phyloP scores from a whole-genome alignment of 768 basidiomycete species.

The Amanita phalloides region DNA sequence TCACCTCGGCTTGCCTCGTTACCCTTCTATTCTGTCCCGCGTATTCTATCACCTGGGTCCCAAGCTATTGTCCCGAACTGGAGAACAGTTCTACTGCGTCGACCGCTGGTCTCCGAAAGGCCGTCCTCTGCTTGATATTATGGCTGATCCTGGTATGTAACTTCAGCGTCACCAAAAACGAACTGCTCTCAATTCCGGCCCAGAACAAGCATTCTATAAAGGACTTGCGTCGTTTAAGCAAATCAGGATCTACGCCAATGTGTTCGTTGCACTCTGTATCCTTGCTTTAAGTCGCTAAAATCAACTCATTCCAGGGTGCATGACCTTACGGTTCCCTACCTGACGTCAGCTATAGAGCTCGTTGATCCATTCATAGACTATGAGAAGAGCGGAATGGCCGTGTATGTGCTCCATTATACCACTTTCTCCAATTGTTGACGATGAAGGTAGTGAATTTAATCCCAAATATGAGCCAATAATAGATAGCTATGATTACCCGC shows the following conservation, averaged over 20 bases:
- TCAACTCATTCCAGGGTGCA: conserved; percentile 34
- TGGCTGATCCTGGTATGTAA: conserved; percentile 65
- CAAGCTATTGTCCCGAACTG: conserved; percentile 64
- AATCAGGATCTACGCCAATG: conserved; percentile 74
- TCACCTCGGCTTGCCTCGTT: conserved; percentile 63
- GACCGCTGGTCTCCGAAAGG: conserved; percentile 68
- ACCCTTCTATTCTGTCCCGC: conserved; percentile 47
- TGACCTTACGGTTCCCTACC: conserved; percentile 75
- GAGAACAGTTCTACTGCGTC: conserved; percentile 63
- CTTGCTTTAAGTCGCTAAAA: background rate
- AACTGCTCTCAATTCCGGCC: background rate
- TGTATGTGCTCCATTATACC: conserved; percentile 31
- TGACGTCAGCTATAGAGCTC: conserved; percentile 63
- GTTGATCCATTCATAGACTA: conserved; percentile 56
- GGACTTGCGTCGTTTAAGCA: conserved; percentile 57
- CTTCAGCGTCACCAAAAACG: conserved; percentile 4
- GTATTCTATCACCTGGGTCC: conserved; percentile 50
- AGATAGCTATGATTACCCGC: conserved; percentile 36
- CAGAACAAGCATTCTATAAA: conserved; percentile 69
- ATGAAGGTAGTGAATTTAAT: conserved; percentile 36
- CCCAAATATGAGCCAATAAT: conserved; percentile 49
- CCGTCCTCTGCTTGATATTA: conserved; percentile 57
- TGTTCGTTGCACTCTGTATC: conserved; percentile 29
- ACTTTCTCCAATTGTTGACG: background rate
- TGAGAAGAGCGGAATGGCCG: conserved; percentile 43